Percentiles rank a stretch among this genome's conserved stretches.
phyloP scores from a whole-genome alignment of 257 asterid genomes.

The Nyctanthes arbortristis region DNA sequence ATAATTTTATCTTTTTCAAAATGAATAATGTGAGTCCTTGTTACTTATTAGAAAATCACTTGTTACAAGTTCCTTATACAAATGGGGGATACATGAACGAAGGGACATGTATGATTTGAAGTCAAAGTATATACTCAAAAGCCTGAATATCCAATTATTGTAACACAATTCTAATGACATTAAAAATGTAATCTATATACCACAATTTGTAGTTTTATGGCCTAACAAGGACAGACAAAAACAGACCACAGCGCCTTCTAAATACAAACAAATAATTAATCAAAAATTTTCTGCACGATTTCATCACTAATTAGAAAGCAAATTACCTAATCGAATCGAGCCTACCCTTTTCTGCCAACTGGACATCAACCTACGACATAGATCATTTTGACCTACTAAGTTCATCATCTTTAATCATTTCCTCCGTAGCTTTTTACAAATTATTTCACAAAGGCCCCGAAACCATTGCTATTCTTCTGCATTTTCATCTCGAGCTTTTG shows the following conservation, averaged over 20 bases:
- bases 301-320: background rate
- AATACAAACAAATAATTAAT: background rate
- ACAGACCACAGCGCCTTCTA: background rate
- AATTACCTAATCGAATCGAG: background rate
- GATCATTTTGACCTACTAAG: constrained; percentile 1
- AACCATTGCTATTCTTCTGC: background rate
- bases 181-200: background rate
- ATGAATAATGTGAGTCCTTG: too few species aligned
- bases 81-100: too few species aligned
- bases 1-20: too few species aligned
- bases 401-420: background rate
- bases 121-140: too few species aligned
- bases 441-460: background rate
- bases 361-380: background rate
- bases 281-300: background rate
- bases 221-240: background rate
- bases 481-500: background rate
- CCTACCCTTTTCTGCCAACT: background rate
- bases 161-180: too few species aligned
- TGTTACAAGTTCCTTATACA: too few species aligned
- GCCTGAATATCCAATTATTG: too few species aligned
- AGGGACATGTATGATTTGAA: too few species aligned
- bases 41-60: too few species aligned
- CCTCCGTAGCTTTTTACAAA: background rate
- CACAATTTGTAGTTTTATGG: background rate